Evolutionary conservation across 768 basidiomycete species (phyloP).

Genomic region (Tulasnella sp.): DNA sequence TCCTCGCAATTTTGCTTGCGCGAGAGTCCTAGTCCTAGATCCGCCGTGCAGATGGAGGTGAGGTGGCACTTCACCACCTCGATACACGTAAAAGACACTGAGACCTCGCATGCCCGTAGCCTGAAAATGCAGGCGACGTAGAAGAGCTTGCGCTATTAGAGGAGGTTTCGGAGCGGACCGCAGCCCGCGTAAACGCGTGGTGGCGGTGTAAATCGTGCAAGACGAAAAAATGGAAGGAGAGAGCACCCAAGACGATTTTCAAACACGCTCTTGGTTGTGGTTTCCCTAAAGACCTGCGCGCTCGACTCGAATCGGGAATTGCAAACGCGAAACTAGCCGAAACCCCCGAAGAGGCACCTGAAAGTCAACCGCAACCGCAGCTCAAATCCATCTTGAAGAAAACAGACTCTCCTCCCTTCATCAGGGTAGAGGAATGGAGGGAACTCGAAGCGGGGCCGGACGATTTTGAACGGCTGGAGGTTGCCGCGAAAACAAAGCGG

Average conservation of each 20-base stretch:
- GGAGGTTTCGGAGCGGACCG: neutral
- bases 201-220: neutral
- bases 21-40: neutral
- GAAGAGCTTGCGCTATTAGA: neutral
- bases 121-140: neutral
- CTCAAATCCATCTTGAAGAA: conserved; percentile 10
- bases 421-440: neutral
- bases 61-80: neutral
- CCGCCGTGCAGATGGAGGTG: neutral
- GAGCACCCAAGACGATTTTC: neutral
- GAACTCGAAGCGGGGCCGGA: neutral
- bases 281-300: neutral
- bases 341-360: neutral
- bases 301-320: neutral
- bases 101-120: neutral
- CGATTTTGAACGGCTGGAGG: neutral
- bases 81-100: neutral
- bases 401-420: neutral
- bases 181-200: neutral
- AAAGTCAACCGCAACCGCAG: neutral
- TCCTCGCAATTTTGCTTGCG: no score
- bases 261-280: neutral
- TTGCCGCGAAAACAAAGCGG: neutral
- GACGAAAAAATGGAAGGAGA: neutral
- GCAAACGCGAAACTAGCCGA: neutral